A percentile compares a stretch with the other conserved stretches of the same genome.
These are phyloP conservation scores for Colletotrichum sublineola DNA, from an alignment of 2,329 filamentous ascomycete species.

Conservation along the genomic window DNA sequence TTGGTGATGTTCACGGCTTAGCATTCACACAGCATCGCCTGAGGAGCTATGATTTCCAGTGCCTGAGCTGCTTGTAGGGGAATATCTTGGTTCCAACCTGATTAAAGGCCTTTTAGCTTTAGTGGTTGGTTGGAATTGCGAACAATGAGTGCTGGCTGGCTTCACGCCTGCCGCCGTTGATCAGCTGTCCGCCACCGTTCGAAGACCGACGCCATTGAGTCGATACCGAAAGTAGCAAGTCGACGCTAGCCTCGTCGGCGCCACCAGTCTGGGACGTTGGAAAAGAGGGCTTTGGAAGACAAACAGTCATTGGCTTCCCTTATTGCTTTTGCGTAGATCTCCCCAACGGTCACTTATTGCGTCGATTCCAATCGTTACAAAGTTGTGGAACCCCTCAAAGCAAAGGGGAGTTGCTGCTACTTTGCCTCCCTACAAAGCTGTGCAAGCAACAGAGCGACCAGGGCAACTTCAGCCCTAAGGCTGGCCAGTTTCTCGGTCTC, in stretches of 20 bases:
- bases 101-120: background rate
- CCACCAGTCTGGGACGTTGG: background rate
- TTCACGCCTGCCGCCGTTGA: conserved; percentile 1
- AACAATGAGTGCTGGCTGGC: background rate
- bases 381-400: conserved; percentile 9
- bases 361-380: conserved; percentile 14
- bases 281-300: conserved; percentile 2
- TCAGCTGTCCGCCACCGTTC: background rate
- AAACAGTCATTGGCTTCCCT: background rate
- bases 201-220: background rate
- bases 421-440: conserved; percentile 26
- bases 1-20: background rate
- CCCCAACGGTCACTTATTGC: conserved; percentile 1
- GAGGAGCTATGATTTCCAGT: background rate
- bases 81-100: background rate
- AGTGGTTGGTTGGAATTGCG: conserved; percentile 1
- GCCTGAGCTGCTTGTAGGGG: conserved; percentile 7
- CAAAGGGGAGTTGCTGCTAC: conserved; percentile 4
- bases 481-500: conserved; percentile 13
- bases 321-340: background rate
- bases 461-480: conserved; percentile 38
- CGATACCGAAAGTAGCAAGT: background rate
- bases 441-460: conserved; percentile 21
- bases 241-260: conserved; percentile 22
- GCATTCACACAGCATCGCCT: background rate